Percentiles rank a stretch among this genome's conserved stretches.
Evolutionary conservation across 192 early-diverging fungal genomes (phyloP).

Genomic region (Umbelopsis sp.): DNA sequence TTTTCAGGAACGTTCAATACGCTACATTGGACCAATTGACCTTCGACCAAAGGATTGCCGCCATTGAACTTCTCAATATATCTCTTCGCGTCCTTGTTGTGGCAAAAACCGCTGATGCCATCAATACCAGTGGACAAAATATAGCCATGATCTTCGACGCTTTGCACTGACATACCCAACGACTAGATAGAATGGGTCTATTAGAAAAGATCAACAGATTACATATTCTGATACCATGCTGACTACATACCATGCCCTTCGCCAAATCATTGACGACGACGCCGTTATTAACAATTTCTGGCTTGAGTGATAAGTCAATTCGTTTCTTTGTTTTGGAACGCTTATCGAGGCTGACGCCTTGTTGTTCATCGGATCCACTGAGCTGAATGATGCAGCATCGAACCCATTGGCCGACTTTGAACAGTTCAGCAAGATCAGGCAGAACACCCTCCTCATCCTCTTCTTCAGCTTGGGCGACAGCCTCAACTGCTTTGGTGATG

Average conservation of each 20-base stretch:
- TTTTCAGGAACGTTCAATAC: slow-evolving; percentile 65
- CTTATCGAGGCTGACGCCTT: slow-evolving; percentile 32
- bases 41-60: slow-evolving; percentile 63
- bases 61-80: slow-evolving; percentile 67
- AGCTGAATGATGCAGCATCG: slow-evolving; percentile 70
- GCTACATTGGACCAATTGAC: slow-evolving; percentile 73
- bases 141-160: slow-evolving; percentile 94
- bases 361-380: slow-evolving; percentile 37
- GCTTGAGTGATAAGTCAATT: slow-evolving; percentile 78
- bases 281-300: slow-evolving; percentile 76
- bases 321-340: slow-evolving; percentile 54
- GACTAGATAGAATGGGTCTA: slow-evolving; percentile 36
- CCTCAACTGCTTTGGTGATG: slow-evolving; percentile 71
- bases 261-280: slow-evolving; percentile 66
- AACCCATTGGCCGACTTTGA: slow-evolving; percentile 85
- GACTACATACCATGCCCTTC: slow-evolving; percentile 62
- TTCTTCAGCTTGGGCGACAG: slow-evolving; percentile 61
- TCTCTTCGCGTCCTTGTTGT: slow-evolving; percentile 64
- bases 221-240: background rate
- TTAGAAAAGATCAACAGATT: slow-evolving; percentile 7
- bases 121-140: slow-evolving; percentile 77
- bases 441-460: slow-evolving; percentile 58
- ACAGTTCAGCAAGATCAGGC: slow-evolving; percentile 69
- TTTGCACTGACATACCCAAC: slow-evolving; percentile 71
- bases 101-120: slow-evolving; percentile 72